Percentiles rank a stretch among this genome's conserved stretches.
Evolutionary conservation across 1,284 basidiomycete genomes (phyloP).

Genomic region (Apiotrichum montevideense): DNA sequence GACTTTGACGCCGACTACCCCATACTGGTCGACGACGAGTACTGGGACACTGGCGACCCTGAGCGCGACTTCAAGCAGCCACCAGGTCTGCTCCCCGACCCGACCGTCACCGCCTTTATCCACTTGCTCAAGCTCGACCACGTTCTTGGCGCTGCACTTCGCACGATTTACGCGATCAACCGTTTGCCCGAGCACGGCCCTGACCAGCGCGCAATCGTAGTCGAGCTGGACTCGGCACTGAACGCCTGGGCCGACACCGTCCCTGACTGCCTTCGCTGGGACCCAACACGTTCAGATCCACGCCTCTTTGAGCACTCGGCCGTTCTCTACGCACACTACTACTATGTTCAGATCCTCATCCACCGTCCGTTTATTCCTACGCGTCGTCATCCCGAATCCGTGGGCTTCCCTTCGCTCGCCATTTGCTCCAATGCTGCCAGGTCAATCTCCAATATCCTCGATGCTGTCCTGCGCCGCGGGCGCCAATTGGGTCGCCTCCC

Average conservation of each 20-base stretch:
- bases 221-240: constrained; percentile 63
- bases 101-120: constrained; percentile 58
- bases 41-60: constrained; percentile 56
- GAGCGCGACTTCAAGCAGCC: constrained; percentile 58
- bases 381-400: constrained; percentile 33
- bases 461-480: constrained; percentile 46
- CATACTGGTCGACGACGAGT: constrained; percentile 78
- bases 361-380: constrained; percentile 74
- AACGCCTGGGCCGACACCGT: constrained; percentile 68
- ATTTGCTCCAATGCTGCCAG: constrained; percentile 79
- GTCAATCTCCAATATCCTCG: constrained; percentile 66
- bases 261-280: constrained; percentile 67
- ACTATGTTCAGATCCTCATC: constrained; percentile 61
- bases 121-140: constrained; percentile 63
- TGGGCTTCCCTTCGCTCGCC: constrained; percentile 59
- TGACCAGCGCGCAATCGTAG: constrained; percentile 65
- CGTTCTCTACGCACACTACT: constrained; percentile 60
- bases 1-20: constrained; percentile 75
- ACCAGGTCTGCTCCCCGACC: constrained; percentile 38
- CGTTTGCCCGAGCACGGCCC: constrained; percentile 54
- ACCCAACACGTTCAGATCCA: constrained; percentile 59
- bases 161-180: constrained; percentile 68
- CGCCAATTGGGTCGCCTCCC: constrained; percentile 41
- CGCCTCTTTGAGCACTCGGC: constrained; percentile 66
- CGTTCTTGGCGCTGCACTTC: constrained; percentile 63